Evolutionary conservation across 441 rosid species (phyloP).

Genomic region (Pelargonium cotyledonis): DNA sequence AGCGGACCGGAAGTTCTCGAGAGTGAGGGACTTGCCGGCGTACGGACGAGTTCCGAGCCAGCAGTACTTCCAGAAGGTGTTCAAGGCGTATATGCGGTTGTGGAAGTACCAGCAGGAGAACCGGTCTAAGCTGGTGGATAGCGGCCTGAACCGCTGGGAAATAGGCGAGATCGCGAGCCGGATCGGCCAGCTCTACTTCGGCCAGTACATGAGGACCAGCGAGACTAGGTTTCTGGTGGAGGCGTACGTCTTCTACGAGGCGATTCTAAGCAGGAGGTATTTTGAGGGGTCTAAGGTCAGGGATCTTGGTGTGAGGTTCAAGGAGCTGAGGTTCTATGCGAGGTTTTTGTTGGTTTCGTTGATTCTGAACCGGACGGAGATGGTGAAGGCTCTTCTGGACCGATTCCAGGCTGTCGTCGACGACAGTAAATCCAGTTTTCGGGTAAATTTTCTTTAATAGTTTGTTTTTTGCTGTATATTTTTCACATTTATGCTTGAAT

Average conservation of each 20-base stretch:
- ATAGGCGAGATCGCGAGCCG: constrained; percentile 98
- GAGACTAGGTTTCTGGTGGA: constrained; percentile 74
- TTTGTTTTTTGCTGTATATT: too few relatives aligned
- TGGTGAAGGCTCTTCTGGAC: constrained; percentile 53
- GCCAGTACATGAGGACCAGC: constrained; percentile 89
- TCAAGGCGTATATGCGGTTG: constrained; percentile 84
- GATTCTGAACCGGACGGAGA: constrained; percentile 59
- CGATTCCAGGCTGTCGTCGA: constrained; percentile 54
- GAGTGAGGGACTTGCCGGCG: constrained; percentile 72
- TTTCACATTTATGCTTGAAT: not conserved
- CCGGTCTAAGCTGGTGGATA: constrained; percentile 54
- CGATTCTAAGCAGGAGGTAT: constrained; percentile 64
- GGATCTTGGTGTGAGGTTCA: constrained; percentile 64
- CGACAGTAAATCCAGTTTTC: constrained; percentile 59
- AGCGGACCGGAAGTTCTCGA: constrained; percentile 83
- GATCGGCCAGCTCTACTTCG: constrained; percentile 91
- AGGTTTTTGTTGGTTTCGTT: constrained; percentile 72
- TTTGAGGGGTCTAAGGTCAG: constrained; percentile 53
- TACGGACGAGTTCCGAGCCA: constrained; percentile 49
- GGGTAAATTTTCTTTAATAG: constrained; percentile 33
- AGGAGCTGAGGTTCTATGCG: constrained; percentile 80
- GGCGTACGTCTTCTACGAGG: constrained; percentile 84
- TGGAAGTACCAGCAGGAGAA: constrained; percentile 93
- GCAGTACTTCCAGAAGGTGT: constrained; percentile 66
- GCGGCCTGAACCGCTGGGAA: constrained; percentile 87